Evolutionary conservation across 495 filamentous ascomycete species (phyloP), one percentile per base, ranked within the genome.

Genomic region (Pseudevernia furfuracea): DNA sequence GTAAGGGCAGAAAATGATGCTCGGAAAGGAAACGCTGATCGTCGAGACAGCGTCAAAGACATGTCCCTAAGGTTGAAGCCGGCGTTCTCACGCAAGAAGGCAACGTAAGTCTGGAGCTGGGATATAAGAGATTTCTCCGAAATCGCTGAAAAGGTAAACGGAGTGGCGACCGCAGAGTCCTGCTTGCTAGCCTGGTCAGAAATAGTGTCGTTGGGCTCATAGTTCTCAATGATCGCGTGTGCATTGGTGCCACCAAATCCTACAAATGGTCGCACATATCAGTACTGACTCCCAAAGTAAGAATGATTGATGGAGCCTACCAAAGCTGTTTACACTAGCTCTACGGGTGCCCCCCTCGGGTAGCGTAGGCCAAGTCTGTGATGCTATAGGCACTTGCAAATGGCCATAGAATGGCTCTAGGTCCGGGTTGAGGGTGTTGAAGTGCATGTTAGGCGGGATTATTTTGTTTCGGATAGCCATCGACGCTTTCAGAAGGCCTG

Each of bases 371-470:
- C 74, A 76, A 4, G 53, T 30, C n/a, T 56, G 23, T 4, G 58
- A 30, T 2, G 21, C n/a, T 4, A 46, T 70, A 1, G 65, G 60
- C 17, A 71, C 46, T 17, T 65, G 36, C 28, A 71, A 55, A 30
- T 10, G 7, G 2, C 28, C 46, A 43, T 67, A 69, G 30, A 23
- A 67, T 8, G 67, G 67, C 15, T 49, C 37, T 1, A 84, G 58
- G 14, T 25, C 55, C 0, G 83, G 79, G 49, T 83, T 86, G 1
- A 86, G 73, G 1, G 72, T 71, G 1, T 80, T 67, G 25, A 87
- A 75, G 30, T 80, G 78, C 7, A 86, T 63, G 43, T 88, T 90
- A 0, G 85, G 82, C 0, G 85, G 83, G 10, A 89, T 78, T 0
- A 70, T 59, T 1, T 67, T 69, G 62, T 87, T 70, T 64, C 81